Conservation (phyloP, 2,329 filamentous ascomycete genomes). For the Diplodia mutila region DNA sequence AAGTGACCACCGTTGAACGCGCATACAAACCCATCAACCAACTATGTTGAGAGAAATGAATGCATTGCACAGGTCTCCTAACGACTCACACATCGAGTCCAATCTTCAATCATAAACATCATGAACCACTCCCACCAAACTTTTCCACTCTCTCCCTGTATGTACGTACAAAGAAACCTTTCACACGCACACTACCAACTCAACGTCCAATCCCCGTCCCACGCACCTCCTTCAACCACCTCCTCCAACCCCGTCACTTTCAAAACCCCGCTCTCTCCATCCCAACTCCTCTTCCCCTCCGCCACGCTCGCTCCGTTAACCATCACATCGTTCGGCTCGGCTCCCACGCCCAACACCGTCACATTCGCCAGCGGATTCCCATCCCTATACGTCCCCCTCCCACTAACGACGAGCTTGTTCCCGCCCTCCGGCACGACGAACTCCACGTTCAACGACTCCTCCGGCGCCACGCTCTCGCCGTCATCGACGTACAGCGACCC, state of each 20-base stretch:
- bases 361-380: constrained; percentile 63
- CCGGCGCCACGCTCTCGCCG: constrained; percentile 66
- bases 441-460: constrained; percentile 59
- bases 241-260: constrained; percentile 55
- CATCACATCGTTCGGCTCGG: constrained; percentile 45
- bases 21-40: no score
- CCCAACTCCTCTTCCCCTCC: constrained; percentile 52
- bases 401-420: constrained; percentile 51
- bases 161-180: no score
- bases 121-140: not conserved
- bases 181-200: constrained; percentile 49
- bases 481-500: constrained; percentile 75
- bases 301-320: constrained; percentile 39
- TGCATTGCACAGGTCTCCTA: no score
- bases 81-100: no score
- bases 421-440: constrained; percentile 50
- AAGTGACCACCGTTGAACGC: not conserved
- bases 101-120: no score
- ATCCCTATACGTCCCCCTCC: constrained; percentile 60
- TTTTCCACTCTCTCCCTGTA: not conserved
- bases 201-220: constrained; percentile 60
- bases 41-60: no score
- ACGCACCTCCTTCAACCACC: constrained; percentile 61
- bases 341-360: constrained; percentile 62
- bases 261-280: constrained; percentile 54